Conservation (phyloP, 106 monocot genomes). For the Platanthera guangdongensis region DNA sequence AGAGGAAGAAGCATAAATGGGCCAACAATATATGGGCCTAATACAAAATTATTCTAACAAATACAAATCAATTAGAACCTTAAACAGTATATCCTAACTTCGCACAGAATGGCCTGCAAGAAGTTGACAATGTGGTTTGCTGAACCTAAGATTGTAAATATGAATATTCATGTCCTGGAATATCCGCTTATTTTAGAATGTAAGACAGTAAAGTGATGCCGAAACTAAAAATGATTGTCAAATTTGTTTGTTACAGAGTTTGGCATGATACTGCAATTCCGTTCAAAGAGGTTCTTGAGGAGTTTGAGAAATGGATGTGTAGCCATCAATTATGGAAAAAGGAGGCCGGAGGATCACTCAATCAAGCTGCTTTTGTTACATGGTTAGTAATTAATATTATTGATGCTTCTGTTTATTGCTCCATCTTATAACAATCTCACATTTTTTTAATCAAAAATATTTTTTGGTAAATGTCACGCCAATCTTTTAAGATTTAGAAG, state of each 20-base stretch:
- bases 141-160: too few species aligned
- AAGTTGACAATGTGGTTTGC: too few species aligned
- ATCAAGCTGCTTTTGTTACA: conserved; percentile 83
- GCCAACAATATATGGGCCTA: too few species aligned
- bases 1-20: too few species aligned
- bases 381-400: conserved; percentile 48
- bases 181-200: too few species aligned
- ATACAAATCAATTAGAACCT: too few species aligned
- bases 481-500: too few species aligned
- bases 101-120: too few species aligned
- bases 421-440: not conserved
- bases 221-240: not conserved
- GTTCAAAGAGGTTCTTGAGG: conserved; percentile 63
- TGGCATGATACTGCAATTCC: conserved; percentile 97
- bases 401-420: not conserved
- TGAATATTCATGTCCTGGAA: too few species aligned
- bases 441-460: not conserved
- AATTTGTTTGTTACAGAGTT: conserved; percentile 34
- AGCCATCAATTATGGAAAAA: conserved; percentile 64
- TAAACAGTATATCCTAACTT: too few species aligned
- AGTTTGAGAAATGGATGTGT: conserved; percentile 75
- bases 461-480: not conserved
- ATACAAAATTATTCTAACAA: too few species aligned
- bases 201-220: too few species aligned
- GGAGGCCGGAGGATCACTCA: conserved; percentile 46